Conservation (phyloP, 306 rosid species). For the Acacia crassicarpa region DNA sequence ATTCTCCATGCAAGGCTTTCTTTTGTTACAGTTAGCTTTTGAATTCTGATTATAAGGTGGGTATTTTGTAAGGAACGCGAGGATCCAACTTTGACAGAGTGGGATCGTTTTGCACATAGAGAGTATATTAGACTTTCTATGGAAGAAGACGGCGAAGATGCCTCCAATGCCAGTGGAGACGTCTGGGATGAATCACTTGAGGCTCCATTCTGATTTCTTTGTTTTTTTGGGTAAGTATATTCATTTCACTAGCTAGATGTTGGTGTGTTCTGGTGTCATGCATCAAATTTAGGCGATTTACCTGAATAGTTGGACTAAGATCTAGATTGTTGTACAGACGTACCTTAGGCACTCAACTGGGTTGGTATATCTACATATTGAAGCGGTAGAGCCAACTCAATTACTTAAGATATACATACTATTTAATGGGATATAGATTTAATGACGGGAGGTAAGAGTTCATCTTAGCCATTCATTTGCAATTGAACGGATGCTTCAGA, state of each 20-base stretch:
- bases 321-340: background rate
- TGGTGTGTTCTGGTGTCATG: background rate
- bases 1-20: no score
- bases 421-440: background rate
- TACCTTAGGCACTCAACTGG: background rate
- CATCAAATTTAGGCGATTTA: background rate
- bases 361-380: background rate
- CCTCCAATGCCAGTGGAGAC: slow-evolving; percentile 98
- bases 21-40: slow-evolving; percentile 24
- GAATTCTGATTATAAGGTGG: slow-evolving; percentile 34
- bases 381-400: background rate
- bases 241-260: background rate
- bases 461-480: background rate
- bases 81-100: slow-evolving; percentile 97
- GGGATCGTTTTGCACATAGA: slow-evolving; percentile 99
- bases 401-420: background rate
- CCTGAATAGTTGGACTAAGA: background rate
- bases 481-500: background rate
- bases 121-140: slow-evolving; percentile 98
- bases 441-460: background rate
- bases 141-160: slow-evolving; percentile 99
- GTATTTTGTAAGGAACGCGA: slow-evolving; percentile 80
- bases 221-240: slow-evolving; percentile 37
- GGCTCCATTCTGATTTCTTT: slow-evolving; percentile 79
- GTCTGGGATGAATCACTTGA: slow-evolving; percentile 99